Conservation (phyloP, 148 eudicot genomes). For the Mesembryanthemum crystallinum region DNA sequence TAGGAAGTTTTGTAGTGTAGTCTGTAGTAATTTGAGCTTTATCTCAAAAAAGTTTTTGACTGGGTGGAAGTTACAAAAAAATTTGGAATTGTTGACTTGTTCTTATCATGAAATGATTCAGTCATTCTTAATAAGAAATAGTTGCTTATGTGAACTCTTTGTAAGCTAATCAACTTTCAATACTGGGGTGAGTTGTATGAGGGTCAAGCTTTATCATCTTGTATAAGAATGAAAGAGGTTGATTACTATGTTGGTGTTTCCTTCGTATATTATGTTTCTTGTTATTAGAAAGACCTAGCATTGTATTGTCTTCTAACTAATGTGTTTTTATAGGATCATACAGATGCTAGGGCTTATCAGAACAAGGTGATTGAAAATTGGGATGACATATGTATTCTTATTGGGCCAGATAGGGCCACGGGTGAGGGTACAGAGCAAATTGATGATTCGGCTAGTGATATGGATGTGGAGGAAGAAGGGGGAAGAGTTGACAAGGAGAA, state of each 20-base stretch:
- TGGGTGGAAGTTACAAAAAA: neutral
- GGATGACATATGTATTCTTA: too few species aligned
- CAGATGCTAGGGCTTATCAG: too few species aligned
- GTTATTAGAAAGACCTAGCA: neutral
- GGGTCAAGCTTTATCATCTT: neutral
- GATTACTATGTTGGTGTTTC: neutral
- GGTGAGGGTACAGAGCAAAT: too few species aligned
- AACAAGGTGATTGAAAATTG: too few species aligned
- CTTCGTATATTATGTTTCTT: neutral
- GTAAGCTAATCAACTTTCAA: neutral
- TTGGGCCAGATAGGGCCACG: too few species aligned
- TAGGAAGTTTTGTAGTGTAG: neutral
- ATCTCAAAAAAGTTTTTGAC: too few species aligned
- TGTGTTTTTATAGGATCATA: too few species aligned
- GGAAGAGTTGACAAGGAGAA: too few species aligned
- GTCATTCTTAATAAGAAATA: neutral
- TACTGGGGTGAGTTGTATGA: neutral
- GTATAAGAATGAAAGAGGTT: neutral
- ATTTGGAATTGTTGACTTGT: neutral
- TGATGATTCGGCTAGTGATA: too few species aligned
- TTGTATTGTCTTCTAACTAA: too few species aligned
- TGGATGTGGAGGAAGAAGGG: too few species aligned
- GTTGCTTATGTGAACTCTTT: neutral
- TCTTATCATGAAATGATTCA: neutral
- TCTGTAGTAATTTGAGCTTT: neutral